Evolutionary conservation across 345 rosid genomes (phyloP).

Genomic region (Citrus trifoliata): DNA sequence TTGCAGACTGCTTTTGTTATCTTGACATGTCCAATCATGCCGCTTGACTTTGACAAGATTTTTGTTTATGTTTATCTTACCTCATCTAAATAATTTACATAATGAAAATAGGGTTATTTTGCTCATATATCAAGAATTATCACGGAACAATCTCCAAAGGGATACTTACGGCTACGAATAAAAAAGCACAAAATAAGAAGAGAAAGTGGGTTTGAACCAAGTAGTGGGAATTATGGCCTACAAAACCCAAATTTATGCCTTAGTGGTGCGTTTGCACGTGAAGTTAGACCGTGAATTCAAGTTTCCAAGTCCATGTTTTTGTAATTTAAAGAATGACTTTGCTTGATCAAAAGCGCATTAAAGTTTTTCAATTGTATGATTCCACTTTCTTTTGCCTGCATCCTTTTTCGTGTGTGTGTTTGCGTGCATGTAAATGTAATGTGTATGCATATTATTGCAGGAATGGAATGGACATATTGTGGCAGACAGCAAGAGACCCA

Average conservation of each 20-base stretch:
- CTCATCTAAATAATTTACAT: not conserved
- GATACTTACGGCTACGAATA: not conserved
- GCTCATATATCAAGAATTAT: too few species aligned
- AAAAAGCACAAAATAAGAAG: not conserved
- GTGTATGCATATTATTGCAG: not conserved
- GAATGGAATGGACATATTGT: conserved; percentile 28
- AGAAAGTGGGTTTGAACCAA: not conserved
- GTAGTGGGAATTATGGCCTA: not conserved
- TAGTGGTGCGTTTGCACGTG: conserved; percentile 7
- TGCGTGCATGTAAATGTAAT: too few species aligned
- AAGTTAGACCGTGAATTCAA: not conserved
- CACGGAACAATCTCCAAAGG: too few species aligned
- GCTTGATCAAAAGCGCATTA: not conserved
- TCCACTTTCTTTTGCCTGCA: conserved; percentile 16
- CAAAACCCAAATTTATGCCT: not conserved
- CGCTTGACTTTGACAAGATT: not conserved
- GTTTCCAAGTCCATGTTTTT: not conserved
- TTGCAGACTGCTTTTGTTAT: not conserved
- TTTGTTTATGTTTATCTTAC: not conserved
- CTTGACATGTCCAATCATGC: not conserved
- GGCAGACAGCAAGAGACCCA: conserved; percentile 33
- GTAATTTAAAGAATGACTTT: not conserved
- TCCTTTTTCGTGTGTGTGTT: not conserved
- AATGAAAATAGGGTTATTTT: too few species aligned
- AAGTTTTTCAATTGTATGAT: not conserved